Conservation (phyloP, 805 yeast genomes). For the Tetrapisispora fleetii region DNA sequence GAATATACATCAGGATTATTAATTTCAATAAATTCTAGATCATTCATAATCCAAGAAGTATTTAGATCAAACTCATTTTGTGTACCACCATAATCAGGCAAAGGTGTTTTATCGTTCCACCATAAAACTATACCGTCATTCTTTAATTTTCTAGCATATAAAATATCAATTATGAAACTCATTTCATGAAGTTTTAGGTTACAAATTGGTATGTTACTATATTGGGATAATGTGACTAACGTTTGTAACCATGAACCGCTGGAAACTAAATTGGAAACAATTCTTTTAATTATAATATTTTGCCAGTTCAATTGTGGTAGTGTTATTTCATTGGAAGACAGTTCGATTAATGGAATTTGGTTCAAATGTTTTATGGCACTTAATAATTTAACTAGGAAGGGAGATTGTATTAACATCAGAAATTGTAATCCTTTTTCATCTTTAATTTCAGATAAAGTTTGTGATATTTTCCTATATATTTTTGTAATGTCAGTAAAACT, state of each 20-base stretch:
- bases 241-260: constrained; percentile 65
- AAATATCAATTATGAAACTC: constrained; percentile 73
- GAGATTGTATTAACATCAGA: constrained; percentile 66
- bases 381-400: constrained; percentile 40
- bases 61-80: constrained; percentile 52
- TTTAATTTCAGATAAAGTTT: constrained; percentile 43
- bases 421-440: constrained; percentile 60
- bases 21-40: constrained; percentile 58
- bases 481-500: constrained; percentile 47
- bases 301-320: constrained; percentile 83
- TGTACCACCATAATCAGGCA: constrained; percentile 77
- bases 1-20: constrained; percentile 73
- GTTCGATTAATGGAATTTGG: constrained; percentile 54
- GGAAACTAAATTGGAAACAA: constrained; percentile 62
- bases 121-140: constrained; percentile 67
- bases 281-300: constrained; percentile 47
- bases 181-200: constrained; percentile 71
- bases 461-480: constrained; percentile 49
- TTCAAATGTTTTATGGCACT: constrained; percentile 37
- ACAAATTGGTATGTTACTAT: constrained; percentile 77
- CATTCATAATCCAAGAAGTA: constrained; percentile 34
- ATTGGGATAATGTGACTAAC: constrained; percentile 54
- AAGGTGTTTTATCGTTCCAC: constrained; percentile 74
- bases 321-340: constrained; percentile 47
- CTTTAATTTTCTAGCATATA: constrained; percentile 68